These are phyloP conservation scores for Cyanidiococcus yangmingshanensis DNA, from an alignment of 23 red algal species.

Conservation along the genomic window DNA sequence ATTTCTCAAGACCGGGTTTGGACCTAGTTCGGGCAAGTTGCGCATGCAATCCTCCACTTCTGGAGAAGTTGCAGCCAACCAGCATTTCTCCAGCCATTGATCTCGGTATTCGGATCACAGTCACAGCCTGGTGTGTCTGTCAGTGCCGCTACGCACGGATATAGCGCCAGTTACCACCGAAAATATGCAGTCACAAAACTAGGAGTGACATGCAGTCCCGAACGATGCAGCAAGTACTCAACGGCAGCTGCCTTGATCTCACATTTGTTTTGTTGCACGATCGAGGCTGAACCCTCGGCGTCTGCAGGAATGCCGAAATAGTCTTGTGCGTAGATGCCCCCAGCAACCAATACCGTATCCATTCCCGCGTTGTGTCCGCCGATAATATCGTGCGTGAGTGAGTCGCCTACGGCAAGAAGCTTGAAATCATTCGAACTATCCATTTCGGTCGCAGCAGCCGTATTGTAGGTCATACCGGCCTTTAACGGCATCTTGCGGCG, in stretches of 20 bases:
- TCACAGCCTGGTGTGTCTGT: too few relatives aligned
- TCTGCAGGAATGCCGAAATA: slow-evolving; percentile 14
- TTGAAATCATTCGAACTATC: background rate
- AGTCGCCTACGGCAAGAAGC: slow-evolving; percentile 56
- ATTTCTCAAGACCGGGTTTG: too few relatives aligned
- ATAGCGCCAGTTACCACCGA: slow-evolving; percentile 10
- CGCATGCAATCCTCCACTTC: too few relatives aligned
- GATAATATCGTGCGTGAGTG: slow-evolving; percentile 51
- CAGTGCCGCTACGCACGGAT: too few relatives aligned
- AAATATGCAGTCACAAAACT: slow-evolving; percentile 5
- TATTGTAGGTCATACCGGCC: background rate
- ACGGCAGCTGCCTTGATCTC: background rate
- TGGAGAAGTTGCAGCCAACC: too few relatives aligned
- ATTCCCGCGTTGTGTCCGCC: slow-evolving; percentile 42
- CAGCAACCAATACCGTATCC: slow-evolving; percentile 45
- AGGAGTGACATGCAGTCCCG: background rate
- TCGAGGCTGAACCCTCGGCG: background rate
- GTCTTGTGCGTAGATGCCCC: slow-evolving; percentile 49
- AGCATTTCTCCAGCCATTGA: too few relatives aligned
- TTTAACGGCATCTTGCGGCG: background rate
- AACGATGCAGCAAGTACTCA: background rate
- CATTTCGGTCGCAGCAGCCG: background rate
- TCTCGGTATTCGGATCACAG: too few relatives aligned
- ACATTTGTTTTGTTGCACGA: background rate
- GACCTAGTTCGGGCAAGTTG: too few relatives aligned